A percentile compares a stretch with the other conserved stretches of the same genome.
phyloP scores from a whole-genome alignment of 345 rosid species.

The Citrus trifoliata region DNA sequence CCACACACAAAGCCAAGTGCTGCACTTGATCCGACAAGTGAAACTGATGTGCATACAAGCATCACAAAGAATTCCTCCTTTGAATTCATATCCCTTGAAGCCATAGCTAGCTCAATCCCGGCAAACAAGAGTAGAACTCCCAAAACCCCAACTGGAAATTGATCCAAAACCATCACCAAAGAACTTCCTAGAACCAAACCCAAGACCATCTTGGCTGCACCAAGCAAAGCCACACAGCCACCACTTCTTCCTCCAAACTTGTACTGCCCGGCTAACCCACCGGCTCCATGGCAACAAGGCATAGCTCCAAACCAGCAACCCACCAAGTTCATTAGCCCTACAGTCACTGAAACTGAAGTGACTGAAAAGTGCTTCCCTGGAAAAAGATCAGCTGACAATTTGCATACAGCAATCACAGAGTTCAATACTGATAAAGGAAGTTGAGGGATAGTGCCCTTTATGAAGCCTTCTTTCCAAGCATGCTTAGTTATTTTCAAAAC shows the following conservation, averaged over 20 bases:
- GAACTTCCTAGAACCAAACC: slow-evolving; percentile 74
- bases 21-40: slow-evolving; percentile 67
- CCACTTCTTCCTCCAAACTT: slow-evolving; percentile 92
- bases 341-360: slow-evolving; percentile 60
- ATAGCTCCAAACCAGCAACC: slow-evolving; percentile 92
- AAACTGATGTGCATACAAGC: slow-evolving; percentile 63
- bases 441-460: slow-evolving; percentile 80
- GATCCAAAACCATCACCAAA: slow-evolving; percentile 52
- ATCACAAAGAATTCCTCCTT: slow-evolving; percentile 77
- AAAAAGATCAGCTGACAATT: slow-evolving; percentile 70
- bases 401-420: slow-evolving; percentile 85
- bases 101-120: slow-evolving; percentile 80
- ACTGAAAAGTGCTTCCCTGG: slow-evolving; percentile 69
- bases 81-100: slow-evolving; percentile 68
- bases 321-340: slow-evolving; percentile 77
- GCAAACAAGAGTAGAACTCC: slow-evolving; percentile 75
- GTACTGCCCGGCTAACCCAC: slow-evolving; percentile 85
- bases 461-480: slow-evolving; percentile 75
- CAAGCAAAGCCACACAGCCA: slow-evolving; percentile 72
- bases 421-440: slow-evolving; percentile 77
- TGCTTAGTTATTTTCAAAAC: slow-evolving; percentile 44
- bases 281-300: slow-evolving; percentile 93
- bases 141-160: slow-evolving; percentile 74
- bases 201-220: slow-evolving; percentile 53
- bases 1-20: slow-evolving; percentile 86